Conservation (phyloP, 306 rosid species). For the Vicia sativa region DNA sequence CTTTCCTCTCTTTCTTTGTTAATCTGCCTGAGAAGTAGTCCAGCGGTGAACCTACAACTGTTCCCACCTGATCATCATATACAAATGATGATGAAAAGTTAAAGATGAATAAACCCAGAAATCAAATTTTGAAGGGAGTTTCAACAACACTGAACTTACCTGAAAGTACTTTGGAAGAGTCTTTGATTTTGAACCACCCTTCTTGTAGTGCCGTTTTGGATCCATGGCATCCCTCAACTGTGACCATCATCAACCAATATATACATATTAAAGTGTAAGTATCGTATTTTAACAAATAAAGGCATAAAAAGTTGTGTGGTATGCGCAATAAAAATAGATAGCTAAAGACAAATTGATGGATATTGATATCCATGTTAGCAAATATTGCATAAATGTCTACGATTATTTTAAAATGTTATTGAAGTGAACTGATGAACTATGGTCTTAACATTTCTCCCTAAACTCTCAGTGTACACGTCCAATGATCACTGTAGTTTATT, state of each 20-base stretch:
- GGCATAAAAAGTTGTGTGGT: background rate
- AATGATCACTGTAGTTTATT: background rate
- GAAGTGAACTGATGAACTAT: background rate
- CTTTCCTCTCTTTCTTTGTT: slow-evolving; percentile 81
- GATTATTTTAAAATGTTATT: background rate
- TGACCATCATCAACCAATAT: slow-evolving; percentile 35
- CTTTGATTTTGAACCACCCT: slow-evolving; percentile 63
- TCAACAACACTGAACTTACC: slow-evolving; percentile 52
- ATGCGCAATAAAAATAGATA: background rate
- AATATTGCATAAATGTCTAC: background rate
- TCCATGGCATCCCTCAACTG: slow-evolving; percentile 79
- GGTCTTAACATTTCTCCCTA: background rate
- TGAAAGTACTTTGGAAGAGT: slow-evolving; percentile 75
- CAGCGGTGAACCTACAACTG: slow-evolving; percentile 65
- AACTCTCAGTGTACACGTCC: background rate
- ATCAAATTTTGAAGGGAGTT: slow-evolving; percentile 18
- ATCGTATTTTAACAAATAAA: slow-evolving; percentile 1
- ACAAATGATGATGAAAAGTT: slow-evolving; percentile 2
- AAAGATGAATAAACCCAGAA: background rate
- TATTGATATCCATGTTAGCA: too few relatives aligned
- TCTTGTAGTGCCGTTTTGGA: slow-evolving; percentile 91
- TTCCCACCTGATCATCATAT: slow-evolving; percentile 68
- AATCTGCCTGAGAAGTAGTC: slow-evolving; percentile 76
- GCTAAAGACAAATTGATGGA: background rate
- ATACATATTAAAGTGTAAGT: slow-evolving; percentile 19